A percentile compares a stretch with the other conserved stretches of the same genome.
Conservation (phyloP, 2,329 filamentous ascomycete genomes). For the Claviceps pusilla region DNA sequence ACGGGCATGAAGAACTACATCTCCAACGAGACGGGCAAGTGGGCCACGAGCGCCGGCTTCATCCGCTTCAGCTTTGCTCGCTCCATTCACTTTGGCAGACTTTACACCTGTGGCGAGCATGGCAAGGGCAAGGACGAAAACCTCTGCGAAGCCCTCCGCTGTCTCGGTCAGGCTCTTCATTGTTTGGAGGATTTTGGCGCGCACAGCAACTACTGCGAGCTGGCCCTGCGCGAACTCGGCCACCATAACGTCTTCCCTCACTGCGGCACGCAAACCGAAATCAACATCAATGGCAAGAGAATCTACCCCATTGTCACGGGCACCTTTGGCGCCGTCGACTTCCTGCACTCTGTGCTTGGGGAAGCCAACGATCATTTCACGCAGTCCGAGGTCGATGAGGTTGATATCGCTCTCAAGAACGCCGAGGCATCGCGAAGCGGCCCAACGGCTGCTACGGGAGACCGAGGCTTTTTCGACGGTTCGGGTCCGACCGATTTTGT, state of each 20-base stretch:
- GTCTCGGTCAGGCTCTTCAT: constrained; percentile 61
- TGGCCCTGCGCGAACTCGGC: constrained; percentile 60
- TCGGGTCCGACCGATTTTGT: constrained; percentile 45
- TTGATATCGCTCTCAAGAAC: constrained; percentile 58
- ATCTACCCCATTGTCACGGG: constrained; percentile 63
- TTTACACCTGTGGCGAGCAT: constrained; percentile 52
- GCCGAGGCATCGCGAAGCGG: constrained; percentile 37
- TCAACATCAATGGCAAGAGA: constrained; percentile 46
- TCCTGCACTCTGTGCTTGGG: constrained; percentile 62
- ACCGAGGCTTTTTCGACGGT: constrained; percentile 27
- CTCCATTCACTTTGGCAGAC: constrained; percentile 61
- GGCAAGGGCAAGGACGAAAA: constrained; percentile 55
- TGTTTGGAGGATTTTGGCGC: constrained; percentile 68
- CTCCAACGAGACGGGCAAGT: constrained; percentile 70
- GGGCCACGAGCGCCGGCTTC: constrained; percentile 82
- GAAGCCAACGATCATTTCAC: constrained; percentile 75
- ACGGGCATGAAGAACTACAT: constrained; percentile 99
- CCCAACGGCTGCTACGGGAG: constrained; percentile 17
- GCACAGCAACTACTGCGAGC: constrained; percentile 72
- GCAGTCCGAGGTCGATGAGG: constrained; percentile 70
- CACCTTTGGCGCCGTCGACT: constrained; percentile 66
- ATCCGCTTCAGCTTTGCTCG: constrained; percentile 60
- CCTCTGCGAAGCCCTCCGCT: constrained; percentile 65
- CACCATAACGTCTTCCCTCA: constrained; percentile 71
- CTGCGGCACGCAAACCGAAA: constrained; percentile 50